Evolutionary conservation across 1,284 basidiomycete species (phyloP), one percentile per base, ranked within the genome.

Genomic region (Anthracocystis panici-leucophaei): DNA sequence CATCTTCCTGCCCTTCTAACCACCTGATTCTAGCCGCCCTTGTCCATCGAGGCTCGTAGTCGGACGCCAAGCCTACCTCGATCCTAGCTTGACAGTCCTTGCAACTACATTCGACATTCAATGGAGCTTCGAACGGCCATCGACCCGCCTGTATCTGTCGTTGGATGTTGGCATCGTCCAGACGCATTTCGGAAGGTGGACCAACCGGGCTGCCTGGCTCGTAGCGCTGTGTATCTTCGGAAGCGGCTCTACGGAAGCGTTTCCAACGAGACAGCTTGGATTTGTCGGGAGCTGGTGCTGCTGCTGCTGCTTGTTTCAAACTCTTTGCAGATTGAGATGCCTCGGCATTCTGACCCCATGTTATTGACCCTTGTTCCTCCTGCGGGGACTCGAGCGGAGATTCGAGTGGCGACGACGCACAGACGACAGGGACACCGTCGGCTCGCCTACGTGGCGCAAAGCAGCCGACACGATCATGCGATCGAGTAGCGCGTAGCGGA

Each of bases 21-120:
- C 72, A 75, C 27, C 67, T 38, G 10, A 66, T 57, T 27, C 72
- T 57, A 0, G 72, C 72, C 9, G 66, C 66, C 9, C 67, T 55
- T 3, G 72, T 63, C 72, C 72, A 75, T 14, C 57, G 55, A 9
- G 72, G 67, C 38, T 66, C 55, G 41, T 75, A 75, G 40, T 69
- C 38, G 46, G 58, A 56, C 18, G 42, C 50, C 52, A 70, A 35
- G 11, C 62, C 72, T n/a, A 75, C 59, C 29, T 69, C 63, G 60
- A 75, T 75, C 49, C 23, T 61, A 4, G 58, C 53, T 49, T 66
- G 62, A 57, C 72, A 75, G 45, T 69, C 62, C 49, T 67, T 75
- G 60, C 72, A 75, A 57, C 62, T 75, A 52, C 72, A 75, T 31
- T 75, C 72, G 5, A 29, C 51, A 14, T 75, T 75, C 49, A 75